A percentile compares a stretch with the other conserved stretches of the same genome.
phyloP scores from a whole-genome alignment of 192 early-diverging fungal genomes.

The Spizellomyces punctatus region DNA sequence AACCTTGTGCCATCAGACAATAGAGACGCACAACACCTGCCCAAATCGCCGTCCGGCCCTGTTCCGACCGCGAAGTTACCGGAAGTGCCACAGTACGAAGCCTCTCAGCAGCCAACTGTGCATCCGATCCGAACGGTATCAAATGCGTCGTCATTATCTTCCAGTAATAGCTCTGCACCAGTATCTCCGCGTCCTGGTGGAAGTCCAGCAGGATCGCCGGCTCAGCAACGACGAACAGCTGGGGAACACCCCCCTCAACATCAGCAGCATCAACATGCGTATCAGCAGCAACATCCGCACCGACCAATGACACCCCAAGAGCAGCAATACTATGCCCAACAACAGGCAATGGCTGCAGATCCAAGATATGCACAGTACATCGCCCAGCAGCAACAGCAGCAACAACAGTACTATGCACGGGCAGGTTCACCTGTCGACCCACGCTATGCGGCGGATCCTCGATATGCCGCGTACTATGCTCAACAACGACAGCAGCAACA shows the following conservation, averaged over 20 bases:
- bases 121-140: no score
- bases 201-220: conserved; percentile 17
- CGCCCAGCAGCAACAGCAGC: conserved; percentile 31
- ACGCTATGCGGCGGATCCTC: conserved; percentile 27
- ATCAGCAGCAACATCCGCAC: conserved; percentile 3
- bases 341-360: neutral
- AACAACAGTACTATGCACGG: conserved; percentile 21
- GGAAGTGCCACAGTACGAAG: neutral
- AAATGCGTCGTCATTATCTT: no score
- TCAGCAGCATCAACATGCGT: conserved; percentile 10
- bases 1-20: no score
- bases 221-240: conserved; percentile 9
- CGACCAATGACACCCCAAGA: conserved; percentile 5
- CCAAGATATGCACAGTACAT: conserved; percentile 7
- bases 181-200: neutral
- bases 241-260: conserved; percentile 18
- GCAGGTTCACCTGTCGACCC: neutral
- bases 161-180: neutral
- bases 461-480: conserved; percentile 20
- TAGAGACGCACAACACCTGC: no score
- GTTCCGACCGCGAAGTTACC: no score
- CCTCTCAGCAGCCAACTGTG: neutral
- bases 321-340: neutral
- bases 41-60: no score
- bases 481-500: conserved; percentile 30